Evolutionary conservation across 148 eudicot species (phyloP), one percentile per base, ranked within the genome.

Genomic region (Persicaria tinctoria): DNA sequence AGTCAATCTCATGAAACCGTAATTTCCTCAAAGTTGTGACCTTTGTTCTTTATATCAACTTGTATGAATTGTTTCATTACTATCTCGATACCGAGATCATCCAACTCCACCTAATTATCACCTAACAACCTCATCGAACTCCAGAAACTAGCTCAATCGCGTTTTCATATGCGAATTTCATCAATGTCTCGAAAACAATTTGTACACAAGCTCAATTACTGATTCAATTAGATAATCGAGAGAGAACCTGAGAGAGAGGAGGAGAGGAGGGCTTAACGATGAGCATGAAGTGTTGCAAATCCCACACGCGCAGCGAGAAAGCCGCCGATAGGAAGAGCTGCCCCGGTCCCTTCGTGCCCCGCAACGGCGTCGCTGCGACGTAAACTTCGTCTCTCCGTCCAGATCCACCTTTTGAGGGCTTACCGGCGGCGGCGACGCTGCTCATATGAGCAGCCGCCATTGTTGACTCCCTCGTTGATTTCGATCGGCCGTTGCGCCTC

Each of bases 271-370:
- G 88, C 63, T 89, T 90, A 79, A 89, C 68, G 74, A 95, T 86
- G 84, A 92, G 89, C 85, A 92, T 85, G 84, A 85, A 95, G 82
- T 95, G 99, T 57, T 88, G 97, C 76, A 95, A 80, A 77, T 89
- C 84, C 89, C 91, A 85, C 0, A 90, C 70, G 72, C 87, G 83
- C 68, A 89, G 84, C 48, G 99, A 85, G 77, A 78, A 95, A 45
- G 91, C 89, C 7, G 93, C 48, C n/a, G 96, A 89, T 81, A 92
- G 78, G 23, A 90, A 68, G 75, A 95, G 77, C 77, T 90, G 93
- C 38, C 92, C 82, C 13, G 97, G 92, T 20, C 97, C 97, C 76
- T 79, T 87, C 8, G 82, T 63, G 12, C 93, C 93, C 76, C 92
- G 86, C 44, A 95, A 75, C n/a, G 98, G 88, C 75, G 81, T 82